phyloP scores from a whole-genome alignment of 495 filamentous ascomycete species.

The Mycothermus thermophilus region DNA sequence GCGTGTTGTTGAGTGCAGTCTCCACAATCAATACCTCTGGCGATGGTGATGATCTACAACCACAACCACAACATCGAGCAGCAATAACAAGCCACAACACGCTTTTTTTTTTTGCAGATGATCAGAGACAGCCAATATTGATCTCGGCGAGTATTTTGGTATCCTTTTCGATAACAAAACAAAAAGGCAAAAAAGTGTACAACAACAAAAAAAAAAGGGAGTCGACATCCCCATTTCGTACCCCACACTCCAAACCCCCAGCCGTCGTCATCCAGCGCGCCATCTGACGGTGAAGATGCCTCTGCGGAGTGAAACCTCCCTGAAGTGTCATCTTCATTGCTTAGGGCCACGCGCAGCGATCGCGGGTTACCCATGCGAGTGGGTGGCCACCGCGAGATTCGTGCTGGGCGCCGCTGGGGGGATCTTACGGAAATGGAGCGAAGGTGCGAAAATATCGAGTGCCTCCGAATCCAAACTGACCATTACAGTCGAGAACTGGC shows the following conservation, averaged over 20 bases:
- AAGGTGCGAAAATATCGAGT: constrained; percentile 30
- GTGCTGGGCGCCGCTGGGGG: constrained; percentile 36
- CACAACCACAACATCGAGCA: too few species aligned
- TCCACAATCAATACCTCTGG: too few species aligned
- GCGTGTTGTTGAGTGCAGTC: too few species aligned
- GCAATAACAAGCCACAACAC: not conserved
- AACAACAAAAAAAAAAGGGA: constrained; percentile 16
- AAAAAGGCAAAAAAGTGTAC: too few species aligned
- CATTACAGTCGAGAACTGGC: constrained; percentile 30
- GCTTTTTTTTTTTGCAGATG: too few species aligned
- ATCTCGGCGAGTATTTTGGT: too few species aligned
- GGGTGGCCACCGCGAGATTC: constrained; percentile 38
- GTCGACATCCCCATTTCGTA: constrained; percentile 36
- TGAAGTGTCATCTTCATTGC: constrained; percentile 38
- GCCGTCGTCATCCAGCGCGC: constrained; percentile 40
- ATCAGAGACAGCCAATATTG: too few species aligned
- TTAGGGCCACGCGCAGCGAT: constrained; percentile 31
- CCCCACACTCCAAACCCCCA: constrained; percentile 33
- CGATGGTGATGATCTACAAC: too few species aligned
- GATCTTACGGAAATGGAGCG: constrained; percentile 36
- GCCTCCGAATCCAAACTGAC: constrained; percentile 33
- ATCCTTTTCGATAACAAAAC: too few species aligned
- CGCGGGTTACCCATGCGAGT: constrained; percentile 40
- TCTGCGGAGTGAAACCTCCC: constrained; percentile 41
- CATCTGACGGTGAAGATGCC: constrained; percentile 38